Percentiles rank a stretch among this genome's conserved stretches.
phyloP scores from a whole-genome alignment of 805 yeast species.

The Candida schatavii region DNA sequence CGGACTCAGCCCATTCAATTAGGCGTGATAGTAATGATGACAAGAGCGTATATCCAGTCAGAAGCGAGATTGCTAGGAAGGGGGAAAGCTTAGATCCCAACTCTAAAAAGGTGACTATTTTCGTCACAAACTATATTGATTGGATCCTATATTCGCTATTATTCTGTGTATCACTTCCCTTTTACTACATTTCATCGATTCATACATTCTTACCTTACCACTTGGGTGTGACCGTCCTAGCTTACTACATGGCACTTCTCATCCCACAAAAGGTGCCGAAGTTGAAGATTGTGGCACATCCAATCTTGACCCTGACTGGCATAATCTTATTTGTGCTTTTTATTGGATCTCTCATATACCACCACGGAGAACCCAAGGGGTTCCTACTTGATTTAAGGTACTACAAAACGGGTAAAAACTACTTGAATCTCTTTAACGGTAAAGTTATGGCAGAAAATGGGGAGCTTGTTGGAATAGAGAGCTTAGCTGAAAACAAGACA shows the following conservation, averaged over 20 bases:
- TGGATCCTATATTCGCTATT: constrained; percentile 49
- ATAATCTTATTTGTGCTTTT: constrained; percentile 61
- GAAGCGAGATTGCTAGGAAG: background rate
- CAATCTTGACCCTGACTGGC: constrained; percentile 65
- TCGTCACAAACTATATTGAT: constrained; percentile 48
- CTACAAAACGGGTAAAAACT: constrained; percentile 70
- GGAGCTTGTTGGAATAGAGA: constrained; percentile 10
- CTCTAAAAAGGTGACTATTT: constrained; percentile 28
- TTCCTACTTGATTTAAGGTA: constrained; percentile 50
- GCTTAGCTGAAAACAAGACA: constrained; percentile 18
- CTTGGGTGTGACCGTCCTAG: constrained; percentile 54
- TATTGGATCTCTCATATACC: constrained; percentile 54
- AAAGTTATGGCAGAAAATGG: constrained; percentile 28
- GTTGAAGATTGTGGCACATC: constrained; percentile 58
- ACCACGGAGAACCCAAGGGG: constrained; percentile 37
- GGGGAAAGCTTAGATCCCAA: constrained; percentile 6
- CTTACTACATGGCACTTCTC: constrained; percentile 50
- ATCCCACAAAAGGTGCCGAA: constrained; percentile 44
- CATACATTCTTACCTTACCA: constrained; percentile 63
- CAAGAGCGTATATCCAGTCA: background rate
- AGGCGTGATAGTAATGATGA: background rate
- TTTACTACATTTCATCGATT: constrained; percentile 48
- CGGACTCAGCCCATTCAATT: background rate
- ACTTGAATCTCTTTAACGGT: constrained; percentile 54
- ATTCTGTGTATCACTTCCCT: constrained; percentile 55